Conservation (phyloP, 2,329 filamentous ascomycete species). For the Cytospora piceicola region DNA sequence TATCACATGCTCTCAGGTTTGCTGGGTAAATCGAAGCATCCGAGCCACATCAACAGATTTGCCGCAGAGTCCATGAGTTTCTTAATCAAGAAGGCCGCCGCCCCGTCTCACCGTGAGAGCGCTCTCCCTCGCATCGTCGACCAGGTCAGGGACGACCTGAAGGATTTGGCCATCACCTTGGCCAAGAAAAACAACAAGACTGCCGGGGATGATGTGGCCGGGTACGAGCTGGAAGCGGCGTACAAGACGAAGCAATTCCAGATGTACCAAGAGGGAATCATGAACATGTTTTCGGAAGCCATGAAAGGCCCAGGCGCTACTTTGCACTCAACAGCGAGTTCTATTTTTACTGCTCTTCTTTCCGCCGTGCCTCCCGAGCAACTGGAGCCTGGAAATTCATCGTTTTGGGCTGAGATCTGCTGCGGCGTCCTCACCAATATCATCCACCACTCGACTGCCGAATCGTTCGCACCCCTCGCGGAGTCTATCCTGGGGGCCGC, state of each 20-base stretch:
- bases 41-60: constrained; percentile 86
- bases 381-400: constrained; percentile 49
- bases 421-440: constrained; percentile 78
- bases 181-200: constrained; percentile 13
- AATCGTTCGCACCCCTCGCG: constrained; percentile 72
- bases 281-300: constrained; percentile 89
- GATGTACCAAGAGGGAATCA: constrained; percentile 83
- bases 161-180: constrained; percentile 39
- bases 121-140: constrained; percentile 72
- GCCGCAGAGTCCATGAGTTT: constrained; percentile 95
- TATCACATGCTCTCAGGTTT: constrained; percentile 83
- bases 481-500: constrained; percentile 62
- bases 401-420: constrained; percentile 66
- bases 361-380: constrained; percentile 55
- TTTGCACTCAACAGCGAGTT: constrained; percentile 62
- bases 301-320: constrained; percentile 64
- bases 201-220: constrained; percentile 13
- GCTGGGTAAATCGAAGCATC: constrained; percentile 80
- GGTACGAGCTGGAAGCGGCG: constrained; percentile 33
- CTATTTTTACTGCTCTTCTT: constrained; percentile 58
- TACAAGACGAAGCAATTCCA: constrained; percentile 60
- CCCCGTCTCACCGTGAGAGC: constrained; percentile 73
- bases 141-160: constrained; percentile 72
- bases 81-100: constrained; percentile 84
- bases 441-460: constrained; percentile 77